phyloP scores from a whole-genome alignment of 495 filamentous ascomycete genomes.

The Astrothelium macrocarpum region DNA sequence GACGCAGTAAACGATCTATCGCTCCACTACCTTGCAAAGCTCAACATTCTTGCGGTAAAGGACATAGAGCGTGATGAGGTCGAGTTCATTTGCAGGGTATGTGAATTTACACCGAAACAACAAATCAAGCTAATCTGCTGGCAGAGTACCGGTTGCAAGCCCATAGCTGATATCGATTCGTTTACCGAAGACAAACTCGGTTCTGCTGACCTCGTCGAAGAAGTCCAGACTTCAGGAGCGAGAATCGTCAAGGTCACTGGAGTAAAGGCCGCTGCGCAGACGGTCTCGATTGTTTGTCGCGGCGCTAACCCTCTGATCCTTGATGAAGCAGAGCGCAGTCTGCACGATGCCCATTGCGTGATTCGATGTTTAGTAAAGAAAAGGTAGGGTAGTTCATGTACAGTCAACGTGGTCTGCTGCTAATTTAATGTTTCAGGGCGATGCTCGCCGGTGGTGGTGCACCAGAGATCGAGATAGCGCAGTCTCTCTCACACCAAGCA shows the following conservation, averaged over 20 bases:
- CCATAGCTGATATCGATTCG: conserved; percentile 95
- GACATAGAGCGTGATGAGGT: conserved; percentile 98
- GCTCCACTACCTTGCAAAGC: conserved; percentile 92
- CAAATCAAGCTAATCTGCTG: conserved; percentile 9
- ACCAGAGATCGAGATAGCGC: conserved; percentile 88
- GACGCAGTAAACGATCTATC: conserved; percentile 97
- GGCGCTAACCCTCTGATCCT: conserved; percentile 92
- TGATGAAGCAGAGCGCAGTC: conserved; percentile 89
- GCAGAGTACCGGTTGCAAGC: conserved; percentile 89
- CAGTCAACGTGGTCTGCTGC: conserved; percentile 26
- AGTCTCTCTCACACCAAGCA: conserved; percentile 68
- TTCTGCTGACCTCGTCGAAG: conserved; percentile 89
- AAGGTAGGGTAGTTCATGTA: conserved; percentile 29
- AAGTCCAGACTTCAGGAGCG: conserved; percentile 74
- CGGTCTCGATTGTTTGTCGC: conserved; percentile 84
- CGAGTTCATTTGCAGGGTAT: conserved; percentile 86
- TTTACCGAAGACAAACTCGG: conserved; percentile 99
- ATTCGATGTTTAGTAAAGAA: conserved; percentile 98
- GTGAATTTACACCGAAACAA: background rate
- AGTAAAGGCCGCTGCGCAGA: conserved; percentile 71
- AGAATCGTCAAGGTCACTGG: conserved; percentile 92
- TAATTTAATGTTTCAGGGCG: conserved; percentile 34
- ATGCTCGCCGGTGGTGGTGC: conserved; percentile 94
- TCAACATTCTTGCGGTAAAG: conserved; percentile 91
- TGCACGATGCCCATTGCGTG: conserved; percentile 96